Base-by-base conservation (phyloP, 345 rosid species). In the Dimocarpus longan region DNA sequence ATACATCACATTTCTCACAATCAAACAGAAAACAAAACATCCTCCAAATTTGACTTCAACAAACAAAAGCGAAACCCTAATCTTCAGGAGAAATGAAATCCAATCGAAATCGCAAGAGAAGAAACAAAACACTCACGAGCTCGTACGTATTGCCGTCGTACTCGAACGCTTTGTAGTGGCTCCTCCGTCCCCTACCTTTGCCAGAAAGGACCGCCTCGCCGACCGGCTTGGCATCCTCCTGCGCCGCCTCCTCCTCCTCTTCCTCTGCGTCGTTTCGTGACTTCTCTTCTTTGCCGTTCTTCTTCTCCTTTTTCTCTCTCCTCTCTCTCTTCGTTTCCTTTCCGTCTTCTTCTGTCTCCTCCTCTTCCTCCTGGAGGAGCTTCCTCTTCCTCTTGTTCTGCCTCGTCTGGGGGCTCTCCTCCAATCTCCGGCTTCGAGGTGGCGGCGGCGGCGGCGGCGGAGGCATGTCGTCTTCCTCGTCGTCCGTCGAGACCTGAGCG, bases 151-250 rank as follows among this genome's bases (percentile, higher is more conserved):
- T 90, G 5, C 95, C 96, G 66, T 93, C 97, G 39, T 82, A 94
- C 80, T 94, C 98, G 65, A 93, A 97, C 2, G 90, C 89, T 44
- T 66, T 76, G 66, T 73, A 94, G 60, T 97, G 95, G 28, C 80
- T 88, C 86, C 89, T 81, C 83, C 84, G 81, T 21, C 88, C 89
- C 78, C 88, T 92, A 19, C 99, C 99, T 79, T 93, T 93, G 13
- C 96, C 94, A 12, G 97, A 86, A 81, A 86, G 88, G 71, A 92
- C 73, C 50, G 80, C 59, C 67, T 88, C 90, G 8, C 99, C 99
- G 13, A 90, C 66, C 10, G 98, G 98, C 82, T 81, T 93, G 43
- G 97, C 98, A 44, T 95, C 98, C 86, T 91, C 97, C 65, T 83
- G 91, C 68, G 76, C 97, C 50, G 86, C 90, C 22, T 86, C 93